Conservation (phyloP, 1,284 basidiomycete genomes). For the Cutaneotrichosporon sp. region DNA sequence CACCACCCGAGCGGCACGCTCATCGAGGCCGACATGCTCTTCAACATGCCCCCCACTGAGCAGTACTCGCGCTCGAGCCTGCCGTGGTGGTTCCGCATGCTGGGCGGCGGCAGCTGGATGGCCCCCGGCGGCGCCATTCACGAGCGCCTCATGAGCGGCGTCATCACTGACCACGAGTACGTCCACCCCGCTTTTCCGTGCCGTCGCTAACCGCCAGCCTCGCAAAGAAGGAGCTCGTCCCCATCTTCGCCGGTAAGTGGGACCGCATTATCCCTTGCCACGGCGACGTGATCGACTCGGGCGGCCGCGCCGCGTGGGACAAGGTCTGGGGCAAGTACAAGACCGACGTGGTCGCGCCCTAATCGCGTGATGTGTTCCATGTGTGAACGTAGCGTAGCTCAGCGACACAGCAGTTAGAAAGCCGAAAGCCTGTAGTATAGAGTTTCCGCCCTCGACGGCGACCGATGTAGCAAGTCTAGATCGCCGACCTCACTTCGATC, state of each 20-base stretch:
- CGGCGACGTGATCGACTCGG: slow-evolving; percentile 77
- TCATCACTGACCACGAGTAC: slow-evolving; percentile 67
- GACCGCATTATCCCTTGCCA: slow-evolving; percentile 90
- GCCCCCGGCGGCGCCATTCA: slow-evolving; percentile 66
- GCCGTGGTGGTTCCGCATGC: slow-evolving; percentile 48
- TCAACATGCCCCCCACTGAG: slow-evolving; percentile 85
- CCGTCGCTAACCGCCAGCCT: slow-evolving; percentile 24
- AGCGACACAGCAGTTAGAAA: too few relatives aligned
- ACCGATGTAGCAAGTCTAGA: too few relatives aligned
- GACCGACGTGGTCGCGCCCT: neutral
- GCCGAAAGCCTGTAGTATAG: too few relatives aligned
- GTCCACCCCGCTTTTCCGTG: slow-evolving; percentile 15
- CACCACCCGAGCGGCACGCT: slow-evolving; percentile 76
- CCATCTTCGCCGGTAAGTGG: slow-evolving; percentile 62
- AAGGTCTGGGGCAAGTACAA: slow-evolving; percentile 36
- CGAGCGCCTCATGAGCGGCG: slow-evolving; percentile 58
- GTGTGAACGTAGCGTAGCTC: too few relatives aligned
- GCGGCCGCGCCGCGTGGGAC: slow-evolving; percentile 70
- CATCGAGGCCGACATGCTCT: slow-evolving; percentile 82
- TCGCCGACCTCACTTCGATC: too few relatives aligned
- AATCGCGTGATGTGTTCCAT: neutral
- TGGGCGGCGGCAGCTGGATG: slow-evolving; percentile 50
- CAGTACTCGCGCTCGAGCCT: slow-evolving; percentile 66
- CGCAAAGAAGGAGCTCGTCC: slow-evolving; percentile 37
- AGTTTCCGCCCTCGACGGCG: too few relatives aligned